Conservation (phyloP, 768 basidiomycete species). For the Pholiota conissans region DNA sequence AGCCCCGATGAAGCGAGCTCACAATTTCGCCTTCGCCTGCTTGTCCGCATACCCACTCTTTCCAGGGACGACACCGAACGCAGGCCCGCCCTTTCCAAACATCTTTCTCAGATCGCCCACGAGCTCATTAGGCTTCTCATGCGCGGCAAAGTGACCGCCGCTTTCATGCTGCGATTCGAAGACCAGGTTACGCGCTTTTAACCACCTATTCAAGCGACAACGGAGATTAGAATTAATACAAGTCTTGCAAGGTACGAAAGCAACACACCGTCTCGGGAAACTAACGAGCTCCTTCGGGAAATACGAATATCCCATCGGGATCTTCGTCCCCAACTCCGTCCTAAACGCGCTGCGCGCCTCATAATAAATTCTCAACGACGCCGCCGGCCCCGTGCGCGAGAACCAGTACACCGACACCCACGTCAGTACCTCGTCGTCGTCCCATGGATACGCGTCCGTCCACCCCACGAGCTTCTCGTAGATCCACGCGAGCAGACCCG, state of each 20-base stretch:
- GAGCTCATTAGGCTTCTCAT: conserved; percentile 48
- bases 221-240: too few relatives aligned
- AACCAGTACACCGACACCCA: conserved; percentile 8
- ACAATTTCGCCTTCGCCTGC: background rate
- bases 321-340: conserved; percentile 9
- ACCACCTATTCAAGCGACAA: conserved; percentile 37
- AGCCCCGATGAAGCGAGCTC: too few relatives aligned
- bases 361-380: conserved; percentile 27
- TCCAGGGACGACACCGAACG: conserved; percentile 45
- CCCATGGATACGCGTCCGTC: conserved; percentile 4
- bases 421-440: conserved; percentile 4
- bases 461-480: conserved; percentile 1
- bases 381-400: background rate
- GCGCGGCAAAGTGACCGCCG: conserved; percentile 62
- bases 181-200: conserved; percentile 34
- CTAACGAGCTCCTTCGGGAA: conserved; percentile 49
- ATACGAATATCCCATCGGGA: conserved; percentile 49
- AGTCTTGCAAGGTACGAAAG: background rate
- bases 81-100: conserved; percentile 54
- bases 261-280: conserved; percentile 31
- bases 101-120: conserved; percentile 53
- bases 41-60: conserved; percentile 37
- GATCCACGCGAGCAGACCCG: conserved; percentile 2
- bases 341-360: conserved; percentile 31
- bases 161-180: conserved; percentile 46